Evolutionary conservation across 345 rosid species (phyloP).

Genomic region (Pistacia atlantica): DNA sequence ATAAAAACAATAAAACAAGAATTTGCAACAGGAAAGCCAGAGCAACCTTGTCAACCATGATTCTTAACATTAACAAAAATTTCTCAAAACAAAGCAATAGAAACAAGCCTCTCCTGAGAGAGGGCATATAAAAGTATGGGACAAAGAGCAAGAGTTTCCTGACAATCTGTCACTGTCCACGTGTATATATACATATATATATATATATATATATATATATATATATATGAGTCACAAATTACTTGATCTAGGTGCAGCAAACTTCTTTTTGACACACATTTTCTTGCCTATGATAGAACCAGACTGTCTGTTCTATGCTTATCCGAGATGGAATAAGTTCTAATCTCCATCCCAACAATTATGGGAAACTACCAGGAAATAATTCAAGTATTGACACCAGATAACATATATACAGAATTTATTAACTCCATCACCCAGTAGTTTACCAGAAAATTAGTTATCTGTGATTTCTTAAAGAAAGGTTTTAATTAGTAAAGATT

Average conservation of each 20-base stretch:
- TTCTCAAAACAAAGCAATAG: not conserved
- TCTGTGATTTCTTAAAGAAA: not conserved
- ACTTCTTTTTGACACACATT: not conserved
- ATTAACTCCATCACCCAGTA: not conserved
- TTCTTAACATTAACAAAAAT: not conserved
- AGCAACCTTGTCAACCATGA: not conserved
- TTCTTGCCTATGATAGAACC: not conserved
- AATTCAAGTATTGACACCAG: not conserved
- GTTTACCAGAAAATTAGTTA: not conserved
- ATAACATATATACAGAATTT: not conserved
- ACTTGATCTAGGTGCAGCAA: not conserved
- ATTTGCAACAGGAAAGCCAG: not conserved
- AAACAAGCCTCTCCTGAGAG: not conserved
- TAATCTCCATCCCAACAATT: not conserved
- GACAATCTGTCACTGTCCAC: not conserved
- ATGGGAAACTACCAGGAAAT: not conserved
- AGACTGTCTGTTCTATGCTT: not conserved
- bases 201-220: not conserved
- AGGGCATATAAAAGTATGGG: not conserved
- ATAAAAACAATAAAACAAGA: not conserved
- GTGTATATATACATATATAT: too few relatives aligned
- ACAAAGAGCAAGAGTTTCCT: not conserved
- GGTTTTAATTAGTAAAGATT: not conserved
- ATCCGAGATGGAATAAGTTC: not conserved
- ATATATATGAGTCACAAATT: not conserved